Conservation (phyloP, 2,329 filamentous ascomycete species). For the Diaporthe sp. region DNA sequence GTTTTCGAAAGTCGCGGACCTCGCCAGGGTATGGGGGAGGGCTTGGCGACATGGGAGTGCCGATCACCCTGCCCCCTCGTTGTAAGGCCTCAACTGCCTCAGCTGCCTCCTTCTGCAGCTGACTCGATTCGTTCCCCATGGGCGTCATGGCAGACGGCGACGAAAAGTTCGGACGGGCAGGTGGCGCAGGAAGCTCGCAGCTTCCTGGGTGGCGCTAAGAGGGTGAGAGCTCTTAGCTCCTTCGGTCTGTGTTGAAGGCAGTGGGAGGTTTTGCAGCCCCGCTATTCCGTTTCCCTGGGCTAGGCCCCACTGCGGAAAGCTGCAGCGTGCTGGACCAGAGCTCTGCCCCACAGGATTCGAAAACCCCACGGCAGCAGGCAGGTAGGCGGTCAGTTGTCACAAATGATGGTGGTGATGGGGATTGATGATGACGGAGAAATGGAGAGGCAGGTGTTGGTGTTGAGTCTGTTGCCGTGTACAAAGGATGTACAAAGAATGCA, state of each 20-base stretch:
- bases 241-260: background rate
- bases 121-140: constrained; percentile 33
- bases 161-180: background rate
- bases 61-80: constrained; percentile 15
- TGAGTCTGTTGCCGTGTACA: background rate
- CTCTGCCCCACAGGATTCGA: background rate
- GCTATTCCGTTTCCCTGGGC: background rate
- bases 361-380: constrained; percentile 6
- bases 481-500: background rate
- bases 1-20: background rate
- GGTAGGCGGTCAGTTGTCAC: background rate
- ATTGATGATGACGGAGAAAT: background rate
- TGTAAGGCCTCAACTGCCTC: background rate
- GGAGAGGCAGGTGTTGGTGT: background rate
- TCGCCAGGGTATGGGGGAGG: background rate
- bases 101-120: background rate
- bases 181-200: background rate
- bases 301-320: constrained; percentile 12
- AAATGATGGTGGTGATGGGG: background rate
- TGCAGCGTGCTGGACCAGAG: constrained; percentile 8
- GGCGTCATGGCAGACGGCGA: background rate
- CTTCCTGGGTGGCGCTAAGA: background rate
- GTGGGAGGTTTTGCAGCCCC: constrained; percentile 20
- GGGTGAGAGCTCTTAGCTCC: background rate
- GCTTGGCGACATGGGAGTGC: constrained; percentile 36